phyloP scores from a whole-genome alignment of 2,329 filamentous ascomycete species.

The Coniochaeta pulveracea region DNA sequence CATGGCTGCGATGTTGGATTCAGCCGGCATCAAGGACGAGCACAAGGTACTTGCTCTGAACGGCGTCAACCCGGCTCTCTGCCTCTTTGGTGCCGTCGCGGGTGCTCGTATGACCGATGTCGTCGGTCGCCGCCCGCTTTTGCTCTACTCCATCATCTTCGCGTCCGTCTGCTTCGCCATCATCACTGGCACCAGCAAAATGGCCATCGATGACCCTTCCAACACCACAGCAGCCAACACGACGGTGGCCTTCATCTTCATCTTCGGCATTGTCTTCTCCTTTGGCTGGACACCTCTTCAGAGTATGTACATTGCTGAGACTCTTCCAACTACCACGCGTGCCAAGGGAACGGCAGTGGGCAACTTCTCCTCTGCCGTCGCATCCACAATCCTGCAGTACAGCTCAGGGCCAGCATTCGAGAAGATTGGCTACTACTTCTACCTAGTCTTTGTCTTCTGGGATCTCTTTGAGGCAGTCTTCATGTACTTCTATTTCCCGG shows the following conservation, averaged over 20 bases:
- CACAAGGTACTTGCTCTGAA: slow-evolving; percentile 37
- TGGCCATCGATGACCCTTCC: slow-evolving; percentile 22
- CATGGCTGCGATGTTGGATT: slow-evolving; percentile 37
- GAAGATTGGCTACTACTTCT: slow-evolving; percentile 31
- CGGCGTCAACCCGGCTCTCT: slow-evolving; percentile 40
- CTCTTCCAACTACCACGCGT: slow-evolving; percentile 29
- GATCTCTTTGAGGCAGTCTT: slow-evolving; percentile 27
- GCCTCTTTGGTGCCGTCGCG: slow-evolving; percentile 34
- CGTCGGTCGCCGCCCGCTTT: slow-evolving; percentile 43
- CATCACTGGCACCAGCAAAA: slow-evolving; percentile 35
- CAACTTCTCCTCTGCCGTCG: slow-evolving; percentile 26
- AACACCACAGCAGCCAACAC: slow-evolving; percentile 27
- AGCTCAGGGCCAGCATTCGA: slow-evolving; percentile 29
- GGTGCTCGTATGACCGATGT: slow-evolving; percentile 45
- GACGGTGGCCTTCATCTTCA: slow-evolving; percentile 38
- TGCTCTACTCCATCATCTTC: slow-evolving; percentile 34
- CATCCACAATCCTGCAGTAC: slow-evolving; percentile 30
- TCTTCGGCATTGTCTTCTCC: slow-evolving; percentile 39
- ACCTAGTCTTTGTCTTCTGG: slow-evolving; percentile 33
- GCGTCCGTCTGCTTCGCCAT: slow-evolving; percentile 34
- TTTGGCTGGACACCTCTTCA: slow-evolving; percentile 40
- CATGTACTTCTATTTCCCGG: slow-evolving; percentile 39
- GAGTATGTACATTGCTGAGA: slow-evolving; percentile 36
- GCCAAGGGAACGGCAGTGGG: slow-evolving; percentile 32
- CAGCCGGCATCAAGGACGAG: slow-evolving; percentile 37